Evolutionary conservation across 768 basidiomycete species (phyloP).

Genomic region (Suillus decipiens): DNA sequence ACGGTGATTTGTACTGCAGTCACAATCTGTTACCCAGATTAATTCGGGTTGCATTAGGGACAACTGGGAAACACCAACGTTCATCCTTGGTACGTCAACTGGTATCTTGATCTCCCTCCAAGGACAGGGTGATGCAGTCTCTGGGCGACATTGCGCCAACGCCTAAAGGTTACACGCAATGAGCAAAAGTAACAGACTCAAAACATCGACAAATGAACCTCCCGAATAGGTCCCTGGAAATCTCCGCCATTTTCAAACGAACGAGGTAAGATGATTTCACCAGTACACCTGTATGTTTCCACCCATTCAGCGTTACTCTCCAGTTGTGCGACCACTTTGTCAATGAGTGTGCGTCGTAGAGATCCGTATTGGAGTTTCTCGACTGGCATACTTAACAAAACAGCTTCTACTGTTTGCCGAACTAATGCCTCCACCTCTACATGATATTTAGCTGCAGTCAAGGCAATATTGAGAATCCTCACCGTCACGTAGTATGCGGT

Average conservation of each 20-base stretch:
- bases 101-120: constrained; percentile 85
- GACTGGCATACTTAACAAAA: constrained; percentile 38
- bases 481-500: constrained; percentile 87
- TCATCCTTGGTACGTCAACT: constrained; percentile 82
- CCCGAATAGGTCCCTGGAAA: constrained; percentile 24
- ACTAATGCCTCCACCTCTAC: constrained; percentile 72
- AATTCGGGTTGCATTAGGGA: constrained; percentile 13
- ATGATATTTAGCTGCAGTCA: constrained; percentile 13
- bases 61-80: constrained; percentile 48
- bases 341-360: constrained; percentile 39
- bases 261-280: constrained; percentile 62
- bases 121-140: constrained; percentile 34
- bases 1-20: constrained; percentile 58
- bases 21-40: constrained; percentile 50
- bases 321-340: constrained; percentile 55
- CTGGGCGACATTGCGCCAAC: constrained; percentile 43
- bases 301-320: constrained; percentile 70
- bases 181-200: constrained; percentile 26
- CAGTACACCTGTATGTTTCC: constrained; percentile 67
- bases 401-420: constrained; percentile 46
- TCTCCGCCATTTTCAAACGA: constrained; percentile 32
- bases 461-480: constrained; percentile 13
- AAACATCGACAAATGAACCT: constrained; percentile 30
- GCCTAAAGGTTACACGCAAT: constrained; percentile 32
- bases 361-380: constrained; percentile 35